These are phyloP conservation scores for Stenocarpella maydis DNA, from an alignment of 2,329 filamentous ascomycete species.

Conservation along the genomic window DNA sequence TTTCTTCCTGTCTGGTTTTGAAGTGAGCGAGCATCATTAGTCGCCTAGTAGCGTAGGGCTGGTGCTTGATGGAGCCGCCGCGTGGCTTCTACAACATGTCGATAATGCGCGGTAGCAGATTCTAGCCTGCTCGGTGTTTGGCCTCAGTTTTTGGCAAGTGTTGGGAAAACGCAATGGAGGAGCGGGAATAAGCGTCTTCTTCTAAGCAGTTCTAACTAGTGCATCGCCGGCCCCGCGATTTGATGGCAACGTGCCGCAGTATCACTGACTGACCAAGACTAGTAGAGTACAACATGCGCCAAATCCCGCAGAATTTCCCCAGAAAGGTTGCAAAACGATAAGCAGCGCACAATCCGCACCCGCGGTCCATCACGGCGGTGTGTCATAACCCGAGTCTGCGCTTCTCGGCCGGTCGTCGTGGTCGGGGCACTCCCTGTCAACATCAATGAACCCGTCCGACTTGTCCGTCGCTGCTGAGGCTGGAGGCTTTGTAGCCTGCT, in stretches of 20 bases:
- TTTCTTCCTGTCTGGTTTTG: not conserved
- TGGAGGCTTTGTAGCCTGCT: not conserved
- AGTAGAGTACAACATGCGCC: not conserved
- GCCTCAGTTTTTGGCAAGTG: not conserved
- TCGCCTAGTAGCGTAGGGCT: not conserved
- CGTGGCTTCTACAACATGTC: not conserved
- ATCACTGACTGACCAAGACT: not conserved
- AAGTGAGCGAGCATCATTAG: not conserved
- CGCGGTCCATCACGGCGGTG: conserved; percentile 28
- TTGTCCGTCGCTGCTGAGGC: conserved; percentile 16
- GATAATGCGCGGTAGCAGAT: not conserved
- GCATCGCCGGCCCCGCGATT: no score
- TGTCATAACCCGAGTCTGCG: conserved; percentile 40
- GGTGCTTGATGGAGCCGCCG: not conserved
- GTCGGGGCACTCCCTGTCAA: conserved; percentile 31
- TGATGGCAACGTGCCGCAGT: not conserved
- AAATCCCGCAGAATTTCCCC: no score
- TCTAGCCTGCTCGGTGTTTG: not conserved
- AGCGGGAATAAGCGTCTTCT: not conserved
- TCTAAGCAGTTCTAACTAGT: not conserved
- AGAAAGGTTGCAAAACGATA: not conserved
- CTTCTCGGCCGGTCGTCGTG: conserved; percentile 33
- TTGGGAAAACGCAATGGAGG: not conserved
- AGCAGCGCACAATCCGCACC: not conserved
- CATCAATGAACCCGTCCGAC: conserved; percentile 36